A percentile compares a stretch with the other conserved stretches of the same genome.
phyloP scores from a whole-genome alignment of 2,329 filamentous ascomycete genomes.

The Botrytis elliptica region DNA sequence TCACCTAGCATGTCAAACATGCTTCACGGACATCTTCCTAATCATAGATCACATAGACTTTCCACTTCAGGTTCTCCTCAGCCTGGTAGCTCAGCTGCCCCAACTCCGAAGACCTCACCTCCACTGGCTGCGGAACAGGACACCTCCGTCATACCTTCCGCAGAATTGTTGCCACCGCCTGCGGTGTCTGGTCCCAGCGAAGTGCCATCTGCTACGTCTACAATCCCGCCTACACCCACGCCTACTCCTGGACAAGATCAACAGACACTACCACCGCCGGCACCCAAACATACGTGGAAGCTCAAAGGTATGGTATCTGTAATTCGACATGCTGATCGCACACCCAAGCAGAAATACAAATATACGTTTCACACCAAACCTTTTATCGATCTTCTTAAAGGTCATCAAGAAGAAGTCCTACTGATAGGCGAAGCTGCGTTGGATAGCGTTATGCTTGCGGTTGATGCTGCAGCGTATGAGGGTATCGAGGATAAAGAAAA shows the following conservation, averaged over 20 bases:
- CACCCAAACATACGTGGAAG: conserved; percentile 93
- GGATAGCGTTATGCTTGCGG: conserved; percentile 83
- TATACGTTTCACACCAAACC: conserved; percentile 97
- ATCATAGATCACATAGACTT: conserved; percentile 38
- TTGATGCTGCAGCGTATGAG: conserved; percentile 74
- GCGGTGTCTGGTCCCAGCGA: conserved; percentile 25
- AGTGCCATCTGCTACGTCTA: conserved; percentile 27
- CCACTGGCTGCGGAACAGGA: conserved; percentile 31
- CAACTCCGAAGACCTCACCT: conserved; percentile 37
- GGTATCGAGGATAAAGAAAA: conserved; percentile 84
- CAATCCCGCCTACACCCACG: conserved; percentile 29
- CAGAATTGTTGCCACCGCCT: conserved; percentile 35
- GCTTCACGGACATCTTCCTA: conserved; percentile 48
- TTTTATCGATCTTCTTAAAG: conserved; percentile 91
- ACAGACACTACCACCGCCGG: conserved; percentile 49
- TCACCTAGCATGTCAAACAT: conserved; percentile 60
- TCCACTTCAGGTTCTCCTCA: conserved; percentile 45
- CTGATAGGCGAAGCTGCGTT: conserved; percentile 89
- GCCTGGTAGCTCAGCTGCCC: conserved; percentile 39
- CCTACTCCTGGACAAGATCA: conserved; percentile 21
- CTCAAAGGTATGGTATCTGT: conserved; percentile 97
- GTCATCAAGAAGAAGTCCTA: conserved; percentile 93
- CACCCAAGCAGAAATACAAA: conserved; percentile 98
- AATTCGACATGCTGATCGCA: conserved; percentile 92
- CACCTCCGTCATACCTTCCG: conserved; percentile 30